A percentile compares a stretch with the other conserved stretches of the same genome.
These are phyloP conservation scores for Kwoniella bestiolae DNA, from an alignment of 768 basidiomycete species.

Conservation along the genomic window DNA sequence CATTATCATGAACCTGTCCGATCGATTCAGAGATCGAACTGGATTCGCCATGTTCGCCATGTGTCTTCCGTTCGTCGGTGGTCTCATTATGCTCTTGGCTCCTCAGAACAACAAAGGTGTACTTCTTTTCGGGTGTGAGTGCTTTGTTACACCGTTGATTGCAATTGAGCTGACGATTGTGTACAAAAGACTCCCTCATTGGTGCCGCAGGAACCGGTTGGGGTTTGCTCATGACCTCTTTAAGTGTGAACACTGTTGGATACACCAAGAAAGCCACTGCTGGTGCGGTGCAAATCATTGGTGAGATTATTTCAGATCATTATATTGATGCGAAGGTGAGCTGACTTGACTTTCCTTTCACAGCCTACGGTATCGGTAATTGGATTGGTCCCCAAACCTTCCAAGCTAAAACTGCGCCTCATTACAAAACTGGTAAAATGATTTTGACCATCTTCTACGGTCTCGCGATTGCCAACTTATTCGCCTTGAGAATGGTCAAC, in stretches of 20 bases:
- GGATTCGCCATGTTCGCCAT: constrained; percentile 30
- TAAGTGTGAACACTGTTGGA: constrained; percentile 32
- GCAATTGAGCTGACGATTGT: neutral
- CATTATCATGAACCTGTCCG: constrained; percentile 35
- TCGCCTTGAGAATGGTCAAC: constrained; percentile 28
- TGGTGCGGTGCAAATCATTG: constrained; percentile 33
- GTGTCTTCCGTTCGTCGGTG: constrained; percentile 32
- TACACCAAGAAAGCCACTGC: constrained; percentile 37
- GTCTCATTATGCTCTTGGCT: constrained; percentile 34
- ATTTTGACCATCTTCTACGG: constrained; percentile 30
- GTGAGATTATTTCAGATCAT: neutral
- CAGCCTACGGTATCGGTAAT: constrained; percentile 29
- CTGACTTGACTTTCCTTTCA: constrained; percentile 22
- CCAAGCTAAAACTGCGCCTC: constrained; percentile 27
- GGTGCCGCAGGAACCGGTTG: constrained; percentile 31
- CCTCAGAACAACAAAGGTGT: constrained; percentile 28
- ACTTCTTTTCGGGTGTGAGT: constrained; percentile 30
- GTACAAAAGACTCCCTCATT: constrained; percentile 17
- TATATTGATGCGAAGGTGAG: constrained; percentile 21
- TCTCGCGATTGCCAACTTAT: constrained; percentile 22
- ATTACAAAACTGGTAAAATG: constrained; percentile 27
- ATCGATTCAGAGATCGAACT: constrained; percentile 33
- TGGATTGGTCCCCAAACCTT: constrained; percentile 34
- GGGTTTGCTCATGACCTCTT: constrained; percentile 31
- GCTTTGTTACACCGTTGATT: neutral